Base-by-base conservation (phyloP, 2,329 filamentous ascomycete species). In the Talaromyces sp. region DNA sequence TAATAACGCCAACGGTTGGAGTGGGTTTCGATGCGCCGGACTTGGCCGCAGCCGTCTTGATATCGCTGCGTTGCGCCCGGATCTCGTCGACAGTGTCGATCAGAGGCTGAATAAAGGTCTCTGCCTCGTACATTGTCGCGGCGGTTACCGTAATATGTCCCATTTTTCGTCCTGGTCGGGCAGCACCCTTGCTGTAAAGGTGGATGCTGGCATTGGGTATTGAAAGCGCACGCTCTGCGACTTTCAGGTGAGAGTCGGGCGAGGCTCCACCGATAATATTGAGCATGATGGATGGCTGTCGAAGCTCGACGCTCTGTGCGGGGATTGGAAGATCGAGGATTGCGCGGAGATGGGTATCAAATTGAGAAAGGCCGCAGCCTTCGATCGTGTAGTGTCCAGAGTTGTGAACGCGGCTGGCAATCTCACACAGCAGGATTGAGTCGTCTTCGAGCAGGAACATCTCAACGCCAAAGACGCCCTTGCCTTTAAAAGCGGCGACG, bases 321-420 rank as follows among this genome's bases (percentile, higher is more conserved):
- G 83, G 84, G 21, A 88, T 80, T 80, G 90, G 85, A 6, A 87
- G 75, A 68, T 86, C 85, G 41, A 96, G 83, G 63, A 99, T 93
- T 1, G 93, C 87, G 62, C 88, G 85, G 10, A 97, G 84, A 71
- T 99, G 92, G 1, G 91, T 89, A 72, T 94, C 91, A 76, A 91
- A 99, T 75, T 99, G 94, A 0, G 92, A 96, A 62, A 93, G 85
- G 0, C 88, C 87, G 54, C 94, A 91, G 3, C 91, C 90, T 78
- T 99, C 93, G 65, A 97, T 97, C 2, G 90, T 96, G 76, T 92
- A 93, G 76, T 97, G 94, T 0, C 94, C 94, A 0, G 91, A 95
- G 78, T 97, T 97, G 77, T 97, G 92, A 56, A 85, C 84, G 43
- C 91, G 83, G 12, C 90, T 91, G 0, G 91, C 91, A 64, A 95